Evolutionary conservation across 306 rosid genomes (phyloP).

Genomic region (Erythrophleum fordii): DNA sequence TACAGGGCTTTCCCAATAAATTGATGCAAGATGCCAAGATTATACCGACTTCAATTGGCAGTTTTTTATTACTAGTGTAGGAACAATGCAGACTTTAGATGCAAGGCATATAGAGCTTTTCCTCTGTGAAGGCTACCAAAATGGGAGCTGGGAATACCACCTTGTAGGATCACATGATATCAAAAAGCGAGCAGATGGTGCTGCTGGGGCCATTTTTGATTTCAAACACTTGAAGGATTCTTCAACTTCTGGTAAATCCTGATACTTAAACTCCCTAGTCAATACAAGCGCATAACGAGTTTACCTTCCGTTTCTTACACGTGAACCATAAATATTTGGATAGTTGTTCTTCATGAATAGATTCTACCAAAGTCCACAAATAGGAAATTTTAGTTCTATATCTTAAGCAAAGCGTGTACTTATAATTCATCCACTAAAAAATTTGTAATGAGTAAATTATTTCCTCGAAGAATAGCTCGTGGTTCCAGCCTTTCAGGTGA

Average conservation of each 20-base stretch:
- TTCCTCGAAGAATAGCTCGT: slow-evolving; percentile 24
- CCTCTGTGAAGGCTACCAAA: slow-evolving; percentile 69
- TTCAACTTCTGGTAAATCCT: slow-evolving; percentile 67
- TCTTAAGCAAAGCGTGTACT: neutral
- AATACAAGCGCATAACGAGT: slow-evolving; percentile 12
- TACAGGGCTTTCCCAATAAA: slow-evolving; percentile 8
- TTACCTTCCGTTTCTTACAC: slow-evolving; percentile 3
- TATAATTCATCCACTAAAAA: slow-evolving; percentile 8
- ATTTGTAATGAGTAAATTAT: slow-evolving; percentile 12
- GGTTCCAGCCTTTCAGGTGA: slow-evolving; percentile 15
- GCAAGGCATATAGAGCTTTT: slow-evolving; percentile 92
- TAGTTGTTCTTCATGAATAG: slow-evolving; percentile 7
- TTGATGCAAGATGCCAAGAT: slow-evolving; percentile 37
- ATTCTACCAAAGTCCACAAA: slow-evolving; percentile 14
- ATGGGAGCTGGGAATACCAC: slow-evolving; percentile 88
- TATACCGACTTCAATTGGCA: slow-evolving; percentile 28
- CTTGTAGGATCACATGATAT: slow-evolving; percentile 83
- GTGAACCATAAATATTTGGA: slow-evolving; percentile 16
- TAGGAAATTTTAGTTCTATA: slow-evolving; percentile 8
- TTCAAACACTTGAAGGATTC: slow-evolving; percentile 63
- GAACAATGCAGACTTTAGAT: slow-evolving; percentile 98
- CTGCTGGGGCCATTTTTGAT: slow-evolving; percentile 89
- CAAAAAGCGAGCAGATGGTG: slow-evolving; percentile 77
- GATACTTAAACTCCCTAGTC: neutral
- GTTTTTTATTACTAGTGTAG: slow-evolving; percentile 48